phyloP scores from a whole-genome alignment of 2,329 filamentous ascomycete species.

The Diplodia mutila region DNA sequence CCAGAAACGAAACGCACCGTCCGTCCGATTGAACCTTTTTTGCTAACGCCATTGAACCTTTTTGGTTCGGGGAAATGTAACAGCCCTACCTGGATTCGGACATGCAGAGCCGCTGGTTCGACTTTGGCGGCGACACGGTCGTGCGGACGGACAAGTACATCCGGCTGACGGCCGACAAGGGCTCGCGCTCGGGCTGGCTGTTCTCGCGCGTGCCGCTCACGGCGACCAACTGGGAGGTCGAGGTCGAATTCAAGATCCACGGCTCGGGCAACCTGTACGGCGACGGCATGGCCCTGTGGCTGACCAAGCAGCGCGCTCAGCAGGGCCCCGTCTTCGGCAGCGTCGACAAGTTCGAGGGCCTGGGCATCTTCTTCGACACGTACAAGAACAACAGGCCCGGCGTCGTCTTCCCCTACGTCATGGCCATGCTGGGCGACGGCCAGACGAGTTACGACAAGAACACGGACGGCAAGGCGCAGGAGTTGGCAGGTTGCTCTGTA shows the following conservation, averaged over 20 bases:
- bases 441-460: constrained; percentile 87
- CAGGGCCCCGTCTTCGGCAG: constrained; percentile 85
- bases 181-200: constrained; percentile 89
- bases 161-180: constrained; percentile 85
- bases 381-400: constrained; percentile 99
- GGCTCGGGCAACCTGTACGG: constrained; percentile 89
- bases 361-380: constrained; percentile 95
- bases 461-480: constrained; percentile 90
- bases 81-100: constrained; percentile 97
- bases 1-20: not conserved
- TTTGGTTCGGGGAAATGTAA: not conserved
- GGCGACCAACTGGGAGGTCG: constrained; percentile 98
- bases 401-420: constrained; percentile 94
- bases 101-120: constrained; percentile 98
- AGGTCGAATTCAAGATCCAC: constrained; percentile 92
- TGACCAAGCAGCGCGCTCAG: constrained; percentile 87
- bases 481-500: constrained; percentile 90
- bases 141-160: constrained; percentile 80
- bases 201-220: constrained; percentile 94
- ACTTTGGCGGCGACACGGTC: constrained; percentile 95
- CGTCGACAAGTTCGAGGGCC: constrained; percentile 85
- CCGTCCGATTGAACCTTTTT: not conserved
- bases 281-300: constrained; percentile 97
- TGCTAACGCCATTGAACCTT: constrained; percentile 12
- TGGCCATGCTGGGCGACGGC: constrained; percentile 97